A percentile compares a stretch with the other conserved stretches of the same genome.
Evolutionary conservation across 1,284 basidiomycete genomes (phyloP).

Genomic region (Sphaerobolus stellatus): DNA sequence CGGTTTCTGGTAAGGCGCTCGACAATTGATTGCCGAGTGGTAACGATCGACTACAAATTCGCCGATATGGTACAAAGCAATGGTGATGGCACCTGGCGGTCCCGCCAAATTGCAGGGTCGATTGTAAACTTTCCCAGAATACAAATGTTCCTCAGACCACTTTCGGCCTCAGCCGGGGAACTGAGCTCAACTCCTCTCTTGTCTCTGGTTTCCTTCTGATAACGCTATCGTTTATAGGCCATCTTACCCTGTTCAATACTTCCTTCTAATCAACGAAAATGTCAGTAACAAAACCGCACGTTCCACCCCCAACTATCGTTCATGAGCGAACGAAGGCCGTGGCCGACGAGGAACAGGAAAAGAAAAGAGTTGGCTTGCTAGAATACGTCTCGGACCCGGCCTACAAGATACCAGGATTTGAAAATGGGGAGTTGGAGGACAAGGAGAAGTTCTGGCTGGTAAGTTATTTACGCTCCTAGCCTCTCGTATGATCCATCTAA

Average conservation of each 20-base stretch:
- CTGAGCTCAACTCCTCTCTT: no score
- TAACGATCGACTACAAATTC: no score
- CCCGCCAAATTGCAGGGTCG: no score
- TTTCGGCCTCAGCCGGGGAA: no score
- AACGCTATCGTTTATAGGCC: neutral
- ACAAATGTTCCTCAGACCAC: no score
- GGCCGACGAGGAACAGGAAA: conserved; percentile 44
- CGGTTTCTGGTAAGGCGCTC: no score
- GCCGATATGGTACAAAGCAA: no score
- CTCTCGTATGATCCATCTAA: neutral
- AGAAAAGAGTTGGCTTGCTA: conserved; percentile 55
- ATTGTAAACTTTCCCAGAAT: no score
- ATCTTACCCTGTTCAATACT: neutral
- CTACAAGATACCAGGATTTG: conserved; percentile 53
- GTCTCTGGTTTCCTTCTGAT: no score
- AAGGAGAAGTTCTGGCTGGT: conserved; percentile 76
- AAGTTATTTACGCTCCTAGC: conserved; percentile 22
- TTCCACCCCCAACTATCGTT: conserved; percentile 28
- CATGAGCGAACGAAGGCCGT: conserved; percentile 38
- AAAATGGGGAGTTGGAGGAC: conserved; percentile 53
- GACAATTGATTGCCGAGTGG: no score
- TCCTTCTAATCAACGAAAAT: neutral
- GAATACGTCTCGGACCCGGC: conserved; percentile 53
- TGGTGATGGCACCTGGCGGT: no score
- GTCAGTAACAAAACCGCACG: conserved; percentile 23